Percentiles rank a stretch among this genome's conserved stretches.
phyloP scores from a whole-genome alignment of 352 stramenopile species.

The Globisporangium nunn region DNA sequence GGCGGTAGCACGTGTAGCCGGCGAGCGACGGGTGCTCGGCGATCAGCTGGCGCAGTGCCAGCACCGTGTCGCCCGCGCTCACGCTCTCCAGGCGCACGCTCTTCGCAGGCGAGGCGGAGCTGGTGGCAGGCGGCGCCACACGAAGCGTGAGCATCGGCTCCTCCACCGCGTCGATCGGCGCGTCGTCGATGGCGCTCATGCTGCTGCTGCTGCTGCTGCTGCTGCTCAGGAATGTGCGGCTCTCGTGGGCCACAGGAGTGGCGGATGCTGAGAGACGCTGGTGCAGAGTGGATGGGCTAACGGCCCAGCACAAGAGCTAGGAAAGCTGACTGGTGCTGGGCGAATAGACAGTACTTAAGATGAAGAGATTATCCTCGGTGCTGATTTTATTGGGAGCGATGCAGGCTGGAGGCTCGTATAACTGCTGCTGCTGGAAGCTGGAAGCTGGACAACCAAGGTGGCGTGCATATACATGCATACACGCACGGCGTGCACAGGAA shows the following conservation, averaged over 20 bases:
- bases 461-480: no score
- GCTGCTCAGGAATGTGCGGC: conserved; percentile 1
- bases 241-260: conserved; percentile 87
- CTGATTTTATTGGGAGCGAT: no score
- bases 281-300: conserved; percentile 22
- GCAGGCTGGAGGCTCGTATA: no score
- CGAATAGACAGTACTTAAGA: not conserved
- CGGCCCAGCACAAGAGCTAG: conserved; percentile 56
- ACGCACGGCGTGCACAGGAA: no score
- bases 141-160: conserved; percentile 49
- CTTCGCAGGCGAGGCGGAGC: conserved; percentile 3
- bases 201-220: conserved; percentile 3
- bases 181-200: conserved; percentile 3
- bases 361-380: no score
- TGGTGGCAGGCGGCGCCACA: conserved; percentile 28
- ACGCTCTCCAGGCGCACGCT: conserved; percentile 62
- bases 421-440: no score
- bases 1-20: conserved; percentile 82
- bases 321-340: not conserved
- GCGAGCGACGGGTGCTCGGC: conserved; percentile 78
- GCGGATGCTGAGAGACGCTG: conserved; percentile 93
- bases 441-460: no score
- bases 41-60: conserved; percentile 77
- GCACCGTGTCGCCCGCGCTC: conserved; percentile 67
- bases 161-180: conserved; percentile 17